Base-by-base conservation (phyloP, 352 stramenopile species). In the Pythium biforme region DNA sequence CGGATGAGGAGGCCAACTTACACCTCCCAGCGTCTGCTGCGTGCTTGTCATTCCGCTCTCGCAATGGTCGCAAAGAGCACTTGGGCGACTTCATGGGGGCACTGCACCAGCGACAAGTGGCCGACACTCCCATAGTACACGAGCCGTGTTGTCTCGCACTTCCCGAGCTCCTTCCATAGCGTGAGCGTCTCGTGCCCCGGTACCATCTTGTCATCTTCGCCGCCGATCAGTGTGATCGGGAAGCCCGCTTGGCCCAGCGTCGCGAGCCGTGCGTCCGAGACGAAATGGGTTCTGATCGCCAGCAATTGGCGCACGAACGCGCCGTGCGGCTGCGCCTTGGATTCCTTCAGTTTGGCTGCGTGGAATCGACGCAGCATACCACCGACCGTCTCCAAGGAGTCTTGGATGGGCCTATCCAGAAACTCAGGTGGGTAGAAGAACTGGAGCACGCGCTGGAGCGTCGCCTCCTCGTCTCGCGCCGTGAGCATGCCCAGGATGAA, bases 401-500 rank as follows among this genome's bases (percentile, higher is more conserved):
- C 46, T 20, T 37, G 6, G 22, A 52, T 9, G 15, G 20, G 25
- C 22, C 27, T 15, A 4, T 22, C 10, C 22, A 52, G 25, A 2
- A 31, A 6, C 46, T 52, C 46, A 22, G 26, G 14, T 9, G 46
- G 46, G 23, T 52, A 52, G 46, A 52, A 52, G 25, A 52, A 52
- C 6, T 33, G 23, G 46, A 52, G 46, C 12, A 23, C 26, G n/a
- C 27, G 25, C 46, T 52, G 22, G 25, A 52, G 19, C 22, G 29
- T 15, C 15, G 6, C 20, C 17, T 31, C 22, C 9, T 52, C 22
- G 46, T 27, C 29, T 0, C 25, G 17, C 27, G 46, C 29, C 46
- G 46, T 52, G 46, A 34, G 17, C 46, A 33, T 52, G 11, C 22
- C 29, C n/a, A 50, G 43, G 26, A 50, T 50, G 43, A 50, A 50